phyloP scores from a whole-genome alignment of 257 asterid species.

The Solanum lycopersicoides region DNA sequence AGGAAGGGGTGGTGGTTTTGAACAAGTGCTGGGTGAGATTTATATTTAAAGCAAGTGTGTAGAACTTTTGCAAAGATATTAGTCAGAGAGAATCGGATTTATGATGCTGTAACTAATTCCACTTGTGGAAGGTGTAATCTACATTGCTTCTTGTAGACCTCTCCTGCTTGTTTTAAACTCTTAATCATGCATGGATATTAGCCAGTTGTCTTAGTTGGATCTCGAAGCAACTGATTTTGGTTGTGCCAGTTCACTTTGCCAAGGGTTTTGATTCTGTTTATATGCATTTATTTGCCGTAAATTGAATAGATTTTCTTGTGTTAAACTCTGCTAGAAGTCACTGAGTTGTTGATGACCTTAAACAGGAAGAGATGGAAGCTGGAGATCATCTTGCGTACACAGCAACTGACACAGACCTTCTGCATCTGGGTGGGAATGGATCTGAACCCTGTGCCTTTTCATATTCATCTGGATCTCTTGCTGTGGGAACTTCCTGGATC shows the following conservation, averaged over 20 bases:
- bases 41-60: background rate
- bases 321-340: background rate
- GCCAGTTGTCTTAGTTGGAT: background rate
- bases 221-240: background rate
- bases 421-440: constrained; percentile 21
- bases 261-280: background rate
- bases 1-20: background rate
- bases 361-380: constrained; percentile 41
- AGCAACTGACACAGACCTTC: constrained; percentile 25
- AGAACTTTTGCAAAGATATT: background rate
- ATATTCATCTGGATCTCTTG: constrained; percentile 25
- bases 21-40: background rate
- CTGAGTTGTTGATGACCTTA: background rate
- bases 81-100: background rate
- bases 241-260: background rate
- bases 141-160: background rate
- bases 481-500: constrained; percentile 15
- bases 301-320: background rate
- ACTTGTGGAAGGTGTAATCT: background rate
- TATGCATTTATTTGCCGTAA: background rate
- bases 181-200: background rate
- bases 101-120: background rate
- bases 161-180: background rate
- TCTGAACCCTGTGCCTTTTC: constrained; percentile 25
- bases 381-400: constrained; percentile 19